Percentiles rank a stretch among this genome's conserved stretches.
These are phyloP conservation scores for Mortierella alpina DNA, from an alignment of 192 early-diverging fungal genomes.

Conservation along the genomic window DNA sequence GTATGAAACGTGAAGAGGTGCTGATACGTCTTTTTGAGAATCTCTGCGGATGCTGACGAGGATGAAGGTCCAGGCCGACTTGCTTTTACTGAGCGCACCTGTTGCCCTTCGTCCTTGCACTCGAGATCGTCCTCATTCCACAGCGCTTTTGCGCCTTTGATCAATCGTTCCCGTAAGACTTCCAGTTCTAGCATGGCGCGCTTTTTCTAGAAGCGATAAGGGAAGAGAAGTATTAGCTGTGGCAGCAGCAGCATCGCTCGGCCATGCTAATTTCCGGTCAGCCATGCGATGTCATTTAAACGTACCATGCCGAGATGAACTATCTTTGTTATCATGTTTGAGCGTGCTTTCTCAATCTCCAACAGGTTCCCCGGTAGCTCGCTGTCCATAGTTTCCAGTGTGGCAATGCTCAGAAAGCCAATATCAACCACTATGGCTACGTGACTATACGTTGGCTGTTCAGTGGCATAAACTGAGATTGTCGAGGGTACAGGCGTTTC, in stretches of 20 bases:
- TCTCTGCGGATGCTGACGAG: conserved; percentile 5
- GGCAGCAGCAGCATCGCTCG: not conserved
- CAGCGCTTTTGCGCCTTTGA: conserved; percentile 21
- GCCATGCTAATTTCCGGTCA: not conserved
- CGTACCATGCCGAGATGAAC: conserved; percentile 64
- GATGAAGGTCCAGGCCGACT: not conserved
- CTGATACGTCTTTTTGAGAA: conserved; percentile 26
- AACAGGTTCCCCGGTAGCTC: conserved; percentile 14
- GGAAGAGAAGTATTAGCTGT: too few relatives aligned
- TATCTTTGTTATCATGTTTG: conserved; percentile 62
- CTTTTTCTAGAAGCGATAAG: conserved; percentile 47
- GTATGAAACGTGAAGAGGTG: conserved; percentile 32
- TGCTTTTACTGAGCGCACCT: not conserved
- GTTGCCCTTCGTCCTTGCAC: not conserved
- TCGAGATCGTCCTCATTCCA: conserved; percentile 15
- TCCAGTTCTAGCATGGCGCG: conserved; percentile 58
- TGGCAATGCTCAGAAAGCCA: conserved; percentile 21
- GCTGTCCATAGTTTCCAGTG: conserved; percentile 15
- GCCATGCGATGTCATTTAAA: too few relatives aligned
- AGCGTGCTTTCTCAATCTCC: conserved; percentile 64
- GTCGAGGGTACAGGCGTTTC: not conserved
- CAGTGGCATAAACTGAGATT: conserved; percentile 18
- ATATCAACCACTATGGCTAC: conserved; percentile 38
- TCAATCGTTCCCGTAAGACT: conserved; percentile 50
- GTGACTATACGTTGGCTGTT: conserved; percentile 31